Conservation (phyloP, 2,329 filamentous ascomycete species). For the Fusarium sp. region DNA sequence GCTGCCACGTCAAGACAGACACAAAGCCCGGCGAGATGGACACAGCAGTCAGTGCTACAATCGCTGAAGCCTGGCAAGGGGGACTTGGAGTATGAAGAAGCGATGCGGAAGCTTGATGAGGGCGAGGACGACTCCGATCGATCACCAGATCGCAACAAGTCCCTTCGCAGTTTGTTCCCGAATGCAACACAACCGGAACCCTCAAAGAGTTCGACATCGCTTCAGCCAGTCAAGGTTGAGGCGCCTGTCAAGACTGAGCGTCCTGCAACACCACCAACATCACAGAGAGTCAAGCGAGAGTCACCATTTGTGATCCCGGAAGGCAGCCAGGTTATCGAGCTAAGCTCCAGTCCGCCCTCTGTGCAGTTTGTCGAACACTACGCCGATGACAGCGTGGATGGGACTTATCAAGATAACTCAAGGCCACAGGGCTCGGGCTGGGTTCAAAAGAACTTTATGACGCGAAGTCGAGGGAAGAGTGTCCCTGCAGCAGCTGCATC, state of each 20-base stretch:
- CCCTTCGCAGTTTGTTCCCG: slow-evolving; percentile 47
- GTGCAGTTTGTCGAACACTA: slow-evolving; percentile 35
- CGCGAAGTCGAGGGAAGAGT: slow-evolving; percentile 37
- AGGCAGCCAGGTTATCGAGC: slow-evolving; percentile 49
- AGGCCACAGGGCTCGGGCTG: slow-evolving; percentile 34
- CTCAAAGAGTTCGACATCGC: background rate
- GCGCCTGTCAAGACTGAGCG: background rate
- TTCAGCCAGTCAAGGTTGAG: slow-evolving; percentile 14
- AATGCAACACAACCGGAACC: slow-evolving; percentile 48
- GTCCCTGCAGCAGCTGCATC: slow-evolving; percentile 26
- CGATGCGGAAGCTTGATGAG: slow-evolving; percentile 57
- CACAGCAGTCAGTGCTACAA: slow-evolving; percentile 41
- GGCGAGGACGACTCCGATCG: slow-evolving; percentile 46
- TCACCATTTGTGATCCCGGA: slow-evolving; percentile 44
- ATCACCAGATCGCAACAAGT: slow-evolving; percentile 41
- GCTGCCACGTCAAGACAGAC: slow-evolving; percentile 53
- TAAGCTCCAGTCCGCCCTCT: slow-evolving; percentile 46
- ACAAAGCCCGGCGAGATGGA: slow-evolving; percentile 49
- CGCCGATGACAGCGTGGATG: slow-evolving; percentile 37
- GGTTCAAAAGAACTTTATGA: slow-evolving; percentile 37
- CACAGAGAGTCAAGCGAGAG: slow-evolving; percentile 25
- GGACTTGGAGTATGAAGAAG: slow-evolving; percentile 58
- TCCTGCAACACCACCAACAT: slow-evolving; percentile 21
- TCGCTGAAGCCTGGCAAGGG: slow-evolving; percentile 41
- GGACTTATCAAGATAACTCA: slow-evolving; percentile 36